Base-by-base conservation (phyloP, 2,329 filamentous ascomycete species). In the Apiospora saccharicola region DNA sequence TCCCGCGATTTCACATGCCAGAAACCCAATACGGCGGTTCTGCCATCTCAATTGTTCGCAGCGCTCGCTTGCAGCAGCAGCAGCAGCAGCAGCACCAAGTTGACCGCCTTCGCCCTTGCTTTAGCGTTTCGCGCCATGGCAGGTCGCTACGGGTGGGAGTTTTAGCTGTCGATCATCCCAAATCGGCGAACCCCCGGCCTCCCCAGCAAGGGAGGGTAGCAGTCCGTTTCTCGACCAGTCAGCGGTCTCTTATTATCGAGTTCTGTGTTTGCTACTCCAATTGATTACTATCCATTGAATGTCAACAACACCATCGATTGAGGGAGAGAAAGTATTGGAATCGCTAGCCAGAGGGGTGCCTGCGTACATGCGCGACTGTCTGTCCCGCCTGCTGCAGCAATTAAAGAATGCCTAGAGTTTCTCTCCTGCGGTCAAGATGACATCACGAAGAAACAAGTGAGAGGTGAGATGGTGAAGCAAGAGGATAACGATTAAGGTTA, bases 1-100 rank as follows among this genome's bases (percentile, higher is more conserved):
- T 70, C 68, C 68, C 68, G 68, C 68, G 49, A 41, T 70, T 70
- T 70, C 68, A 70, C 68, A 70, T 70, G 68, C 47, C 68, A 70
- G 57, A 51, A 51, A 57, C 47, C 68, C 67, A 44, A 44, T 26
- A 26, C 67, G 41, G 67, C n/a, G 44, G 41, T 68, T 47, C 41
- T 68, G 67, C 41, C 44, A 68, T 46, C 67, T 47, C 24, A 46
- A 68, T 68, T 44, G 12, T 61, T 70, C 19, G 26, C 4, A 53
- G 26, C 19, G 30, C 14, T 68, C 19, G 19, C 44, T 67, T 67
- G 14, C 14, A 30, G 26, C 4, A 30, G 26, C 26, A 30, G 26
- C 64, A 30, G 26, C 64, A 37, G 10, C 51, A 53, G n/a, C 14
- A 22, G 2, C 44, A 22, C 70, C 37, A 41, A 41, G 24, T 6